Base-by-base conservation (phyloP, 2,329 filamentous ascomycete genomes). In the Paecilomyces niveus region DNA sequence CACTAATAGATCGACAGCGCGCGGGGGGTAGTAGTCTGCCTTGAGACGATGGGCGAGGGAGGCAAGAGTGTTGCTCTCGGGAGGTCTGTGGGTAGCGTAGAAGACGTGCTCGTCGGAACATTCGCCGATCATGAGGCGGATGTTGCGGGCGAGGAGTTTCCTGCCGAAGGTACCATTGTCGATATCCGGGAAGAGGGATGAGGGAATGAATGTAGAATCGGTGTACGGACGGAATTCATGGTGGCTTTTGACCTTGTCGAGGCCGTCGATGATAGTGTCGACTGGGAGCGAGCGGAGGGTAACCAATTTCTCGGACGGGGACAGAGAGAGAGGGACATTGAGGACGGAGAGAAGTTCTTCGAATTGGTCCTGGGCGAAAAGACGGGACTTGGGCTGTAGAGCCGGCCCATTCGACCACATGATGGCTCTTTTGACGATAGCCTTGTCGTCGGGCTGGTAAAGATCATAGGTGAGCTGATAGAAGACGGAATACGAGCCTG, bases 401-500 rank as follows among this genome's bases (percentile, higher is more conserved):
- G 80, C 80, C 0, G 80, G 77, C 0, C 79, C 79, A 63, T 83
- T 83, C 18, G 78, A 80, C 63, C 78, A 78, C 78, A 85, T 84
- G 53, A 82, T 73, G 8, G 74, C 80, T 56, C 80, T 72, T 57
- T 77, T 78, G 57, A 85, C 76, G 50, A 85, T 71, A 0, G 75
- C 68, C 53, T 80, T 74, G 3, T 73, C 66, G 9, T 74, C 72
- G 0, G 80, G 75, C 18, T 80, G 74, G 56, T 76, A 77, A 8
- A 85, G 72, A 63, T 85, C 83, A 62, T 84, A 81, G 9, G 81
- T 77, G 2, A 85, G 68, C 67, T 85, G 83, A 57, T 85, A 78
- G 64, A 84, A 85, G 1, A 78, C 76, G 2, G 80, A 82, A 64
- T 85, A 81, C 2, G 81, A 75, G 1, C 83, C 76, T 74, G 39